Evolutionary conservation across 768 basidiomycete species (phyloP).

Genomic region (Rhizopogon salebrosus): DNA sequence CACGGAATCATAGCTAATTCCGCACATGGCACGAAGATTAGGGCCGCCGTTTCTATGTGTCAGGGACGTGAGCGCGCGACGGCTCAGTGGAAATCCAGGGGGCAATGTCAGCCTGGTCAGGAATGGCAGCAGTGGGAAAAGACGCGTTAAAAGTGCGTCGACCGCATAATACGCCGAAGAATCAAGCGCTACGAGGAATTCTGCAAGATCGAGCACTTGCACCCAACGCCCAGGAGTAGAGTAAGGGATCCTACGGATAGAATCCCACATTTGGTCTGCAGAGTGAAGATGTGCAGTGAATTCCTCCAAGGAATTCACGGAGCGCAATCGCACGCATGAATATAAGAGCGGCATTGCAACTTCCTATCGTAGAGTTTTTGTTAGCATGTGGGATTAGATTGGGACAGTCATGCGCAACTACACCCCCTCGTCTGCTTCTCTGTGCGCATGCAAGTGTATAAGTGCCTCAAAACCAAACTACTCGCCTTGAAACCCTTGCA

Average conservation of each 20-base stretch:
- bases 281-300: constrained; percentile 53
- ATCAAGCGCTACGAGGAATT: constrained; percentile 37
- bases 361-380: constrained; percentile 37
- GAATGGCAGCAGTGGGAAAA: constrained; percentile 69
- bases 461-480: constrained; percentile 1
- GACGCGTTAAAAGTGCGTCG: constrained; percentile 56
- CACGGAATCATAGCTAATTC: constrained; percentile 46
- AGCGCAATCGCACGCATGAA: constrained; percentile 41
- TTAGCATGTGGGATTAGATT: constrained; percentile 10
- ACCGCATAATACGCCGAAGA: constrained; percentile 43
- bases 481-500: constrained; percentile 38
- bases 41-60: constrained; percentile 44
- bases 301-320: constrained; percentile 41
- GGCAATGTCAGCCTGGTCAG: constrained; percentile 49
- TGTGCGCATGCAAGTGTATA: constrained; percentile 1
- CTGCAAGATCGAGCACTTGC: constrained; percentile 65
- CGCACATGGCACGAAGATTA: constrained; percentile 48
- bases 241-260: constrained; percentile 79
- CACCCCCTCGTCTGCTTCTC: constrained; percentile 2
- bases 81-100: constrained; percentile 54
- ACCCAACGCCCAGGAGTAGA: constrained; percentile 90
- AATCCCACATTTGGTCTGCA: constrained; percentile 82
- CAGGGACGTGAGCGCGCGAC: constrained; percentile 50
- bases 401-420: background rate
- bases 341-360: constrained; percentile 66